Evolutionary conservation across 2,329 filamentous ascomycete genomes (phyloP).

Genomic region (Penicillium italicum): DNA sequence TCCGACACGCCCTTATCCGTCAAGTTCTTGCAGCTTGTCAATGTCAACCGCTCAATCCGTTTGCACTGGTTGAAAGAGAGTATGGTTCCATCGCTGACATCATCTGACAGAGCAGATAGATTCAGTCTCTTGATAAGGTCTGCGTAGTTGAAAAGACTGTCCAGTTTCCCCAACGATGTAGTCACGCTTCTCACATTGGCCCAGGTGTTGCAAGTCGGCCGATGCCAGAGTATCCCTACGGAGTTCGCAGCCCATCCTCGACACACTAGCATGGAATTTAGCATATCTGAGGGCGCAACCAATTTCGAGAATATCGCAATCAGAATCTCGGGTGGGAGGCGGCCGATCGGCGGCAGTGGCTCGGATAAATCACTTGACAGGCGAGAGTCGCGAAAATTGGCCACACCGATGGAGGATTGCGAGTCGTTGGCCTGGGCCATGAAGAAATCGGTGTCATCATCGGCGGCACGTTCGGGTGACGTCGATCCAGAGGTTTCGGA

Average conservation of each 20-base stretch:
- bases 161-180: slow-evolving; percentile 64
- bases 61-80: slow-evolving; percentile 78
- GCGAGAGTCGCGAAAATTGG: slow-evolving; percentile 71
- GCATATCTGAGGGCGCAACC: slow-evolving; percentile 68
- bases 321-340: slow-evolving; percentile 88
- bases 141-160: slow-evolving; percentile 84
- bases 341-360: slow-evolving; percentile 62
- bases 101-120: slow-evolving; percentile 69
- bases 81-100: slow-evolving; percentile 86
- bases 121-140: slow-evolving; percentile 92
- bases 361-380: slow-evolving; percentile 50
- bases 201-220: slow-evolving; percentile 87
- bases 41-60: slow-evolving; percentile 83
- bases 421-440: slow-evolving; percentile 81
- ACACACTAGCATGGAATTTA: slow-evolving; percentile 89
- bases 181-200: slow-evolving; percentile 76
- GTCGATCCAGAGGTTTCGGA: slow-evolving; percentile 46
- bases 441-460: slow-evolving; percentile 93
- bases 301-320: slow-evolving; percentile 90
- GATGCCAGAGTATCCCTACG: slow-evolving; percentile 91
- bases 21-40: slow-evolving; percentile 82
- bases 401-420: slow-evolving; percentile 81
- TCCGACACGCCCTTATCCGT: slow-evolving; percentile 79
- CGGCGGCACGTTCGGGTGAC: slow-evolving; percentile 57
- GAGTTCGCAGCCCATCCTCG: slow-evolving; percentile 89